Percentiles rank a stretch among this genome's conserved stretches.
Conservation (phyloP, 495 filamentous ascomycete genomes). For the Apodospora peruviana region DNA sequence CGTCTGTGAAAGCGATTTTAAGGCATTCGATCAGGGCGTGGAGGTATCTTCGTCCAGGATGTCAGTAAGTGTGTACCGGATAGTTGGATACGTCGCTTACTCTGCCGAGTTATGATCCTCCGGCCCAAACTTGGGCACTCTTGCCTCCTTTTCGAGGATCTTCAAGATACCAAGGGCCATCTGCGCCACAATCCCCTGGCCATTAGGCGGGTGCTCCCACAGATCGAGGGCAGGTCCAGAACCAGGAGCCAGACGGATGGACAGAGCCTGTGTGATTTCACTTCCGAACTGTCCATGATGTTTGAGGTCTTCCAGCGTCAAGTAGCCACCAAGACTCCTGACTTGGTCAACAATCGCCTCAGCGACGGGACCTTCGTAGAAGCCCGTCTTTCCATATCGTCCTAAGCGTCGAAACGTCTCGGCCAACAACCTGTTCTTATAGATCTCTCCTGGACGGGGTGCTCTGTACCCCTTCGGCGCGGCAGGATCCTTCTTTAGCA, state of each 20-base stretch:
- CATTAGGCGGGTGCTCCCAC: constrained; percentile 86
- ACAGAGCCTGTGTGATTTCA: constrained; percentile 66
- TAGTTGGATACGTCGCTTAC: not conserved
- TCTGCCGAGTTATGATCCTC: constrained; percentile 15
- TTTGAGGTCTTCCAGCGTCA: constrained; percentile 67
- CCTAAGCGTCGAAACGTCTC: constrained; percentile 65
- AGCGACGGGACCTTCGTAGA: constrained; percentile 71
- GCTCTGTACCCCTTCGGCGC: constrained; percentile 50
- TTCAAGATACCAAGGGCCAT: constrained; percentile 79
- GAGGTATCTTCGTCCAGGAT: constrained; percentile 48
- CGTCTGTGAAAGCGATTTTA: constrained; percentile 79
- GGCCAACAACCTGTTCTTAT: constrained; percentile 67
- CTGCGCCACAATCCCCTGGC: constrained; percentile 78
- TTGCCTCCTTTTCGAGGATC: constrained; percentile 59
- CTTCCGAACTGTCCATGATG: constrained; percentile 42
- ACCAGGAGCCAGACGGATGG: constrained; percentile 13
- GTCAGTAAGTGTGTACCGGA: not conserved
- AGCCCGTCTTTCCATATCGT: constrained; percentile 67
- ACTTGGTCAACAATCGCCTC: constrained; percentile 66
- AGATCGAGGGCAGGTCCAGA: constrained; percentile 25
- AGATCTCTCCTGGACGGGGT: constrained; percentile 65
- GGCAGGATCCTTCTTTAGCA: constrained; percentile 61
- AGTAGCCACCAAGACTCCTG: constrained; percentile 59
- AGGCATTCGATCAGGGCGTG: constrained; percentile 75
- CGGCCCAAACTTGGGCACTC: constrained; percentile 40